Base-by-base conservation (phyloP, 106 monocot species). In the Hemerocallis citrina region DNA sequence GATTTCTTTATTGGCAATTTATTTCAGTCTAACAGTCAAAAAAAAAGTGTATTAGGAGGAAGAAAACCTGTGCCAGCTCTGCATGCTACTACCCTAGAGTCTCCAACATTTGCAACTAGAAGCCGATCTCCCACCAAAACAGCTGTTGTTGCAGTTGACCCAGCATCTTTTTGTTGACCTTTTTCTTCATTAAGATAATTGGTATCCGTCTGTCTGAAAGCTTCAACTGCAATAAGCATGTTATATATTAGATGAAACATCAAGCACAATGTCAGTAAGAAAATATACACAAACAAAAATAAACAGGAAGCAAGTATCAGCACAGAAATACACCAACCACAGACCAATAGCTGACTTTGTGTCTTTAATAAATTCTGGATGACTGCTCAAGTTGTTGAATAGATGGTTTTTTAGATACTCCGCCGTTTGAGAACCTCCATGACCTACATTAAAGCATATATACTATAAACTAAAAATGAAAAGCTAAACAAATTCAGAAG, bases 51-150 rank as follows among this genome's bases (percentile, higher is more conserved):
- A 41, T 41, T 41, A 13, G 7, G 41, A 56, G 12, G 44, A 55
- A 35, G 30, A 38, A 17, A 31, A 83, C 83, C 83, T 66, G 47
- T 52, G 15, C 84, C 89, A 38, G 74, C 68, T 70, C 62, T 84
- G 65, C 69, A 89, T 37, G 74, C 71, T 29, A 89, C 88, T 10
- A 67, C 83, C 69, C 84, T 83, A 28, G 88, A 89, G 60, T 89
- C 88, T 46, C 88, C 84, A 68, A 89, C 88, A 80, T 89, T 89
- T 61, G 88, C 88, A 56, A 84, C 80, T 52, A 81, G 35, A 62
- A 89, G 61, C 0, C 58, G 64, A 66, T 84, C 78, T 20, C 80
- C 77, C 21, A 89, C 47, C 50, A 89, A 61, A 41, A 89, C 39
- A 59, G 72, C 80, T 45, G 84, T 89, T 72, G 84, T 52, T 48